A percentile compares a stretch with the other conserved stretches of the same genome.
These are phyloP conservation scores for Lenwebbia sp. DNA, from an alignment of 345 rosid genomes.

Conservation along the genomic window DNA sequence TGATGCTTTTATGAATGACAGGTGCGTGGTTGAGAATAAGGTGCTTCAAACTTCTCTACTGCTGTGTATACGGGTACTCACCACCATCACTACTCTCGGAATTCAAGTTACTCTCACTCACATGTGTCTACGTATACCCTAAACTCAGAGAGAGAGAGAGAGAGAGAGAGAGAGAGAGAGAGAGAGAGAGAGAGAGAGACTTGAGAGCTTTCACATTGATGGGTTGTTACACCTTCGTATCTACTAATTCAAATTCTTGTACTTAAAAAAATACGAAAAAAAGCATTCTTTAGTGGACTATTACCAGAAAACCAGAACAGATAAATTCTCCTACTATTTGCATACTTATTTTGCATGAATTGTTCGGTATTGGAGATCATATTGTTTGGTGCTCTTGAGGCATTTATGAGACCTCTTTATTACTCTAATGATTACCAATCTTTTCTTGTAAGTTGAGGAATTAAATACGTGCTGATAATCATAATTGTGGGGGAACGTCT, in stretches of 20 bases:
- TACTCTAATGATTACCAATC: not conserved
- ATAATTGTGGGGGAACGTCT: not conserved
- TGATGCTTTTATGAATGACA: slow-evolving; percentile 17
- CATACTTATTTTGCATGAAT: not conserved
- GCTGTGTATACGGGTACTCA: slow-evolving; percentile 61
- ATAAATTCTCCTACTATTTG: not conserved
- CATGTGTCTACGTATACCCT: not conserved
- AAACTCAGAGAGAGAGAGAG: not conserved
- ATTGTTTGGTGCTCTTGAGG: not conserved
- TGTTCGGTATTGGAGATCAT: not conserved
- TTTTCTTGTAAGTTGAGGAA: not conserved
- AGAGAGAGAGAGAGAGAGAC: not conserved
- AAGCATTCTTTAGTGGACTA: not conserved
- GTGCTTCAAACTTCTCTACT: slow-evolving; percentile 76
- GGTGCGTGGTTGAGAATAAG: slow-evolving; percentile 96
- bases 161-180: not conserved
- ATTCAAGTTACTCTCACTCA: not conserved
- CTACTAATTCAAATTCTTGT: too few species aligned
- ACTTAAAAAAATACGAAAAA: too few species aligned
- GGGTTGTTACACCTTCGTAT: not conserved
- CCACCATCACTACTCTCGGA: not conserved
- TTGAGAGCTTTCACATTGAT: not conserved
- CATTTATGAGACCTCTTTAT: not conserved
- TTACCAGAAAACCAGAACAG: not conserved
- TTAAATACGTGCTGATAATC: not conserved